Conservation (phyloP, 352 stramenopile genomes). For the Globisporangium nodosum region DNA sequence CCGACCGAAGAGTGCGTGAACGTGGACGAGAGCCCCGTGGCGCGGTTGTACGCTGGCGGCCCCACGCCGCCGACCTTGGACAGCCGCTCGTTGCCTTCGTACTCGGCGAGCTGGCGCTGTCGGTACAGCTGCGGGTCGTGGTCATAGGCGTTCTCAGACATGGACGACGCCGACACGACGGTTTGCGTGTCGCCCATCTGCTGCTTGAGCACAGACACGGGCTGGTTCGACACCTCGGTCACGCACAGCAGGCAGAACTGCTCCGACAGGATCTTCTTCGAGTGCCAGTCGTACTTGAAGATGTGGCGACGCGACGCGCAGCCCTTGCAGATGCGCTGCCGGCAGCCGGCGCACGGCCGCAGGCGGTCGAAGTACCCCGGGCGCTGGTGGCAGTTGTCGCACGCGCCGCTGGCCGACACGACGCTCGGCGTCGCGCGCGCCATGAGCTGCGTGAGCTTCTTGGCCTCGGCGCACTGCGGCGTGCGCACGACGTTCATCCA, state of each 20-base stretch:
- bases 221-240: conserved; percentile 10
- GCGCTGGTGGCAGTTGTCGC: conserved; percentile 22
- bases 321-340: conserved; percentile 36
- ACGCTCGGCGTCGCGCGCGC: conserved; percentile 7
- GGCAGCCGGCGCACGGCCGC: conserved; percentile 25
- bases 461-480: conserved; percentile 11
- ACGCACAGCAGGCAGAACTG: conserved; percentile 15
- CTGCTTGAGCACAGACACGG: neutral
- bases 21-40: conserved; percentile 6
- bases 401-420: conserved; percentile 15
- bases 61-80: neutral
- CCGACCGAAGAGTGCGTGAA: conserved; percentile 11
- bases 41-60: neutral
- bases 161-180: conserved; percentile 1
- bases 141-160: conserved; percentile 3
- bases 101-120: neutral
- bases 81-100: conserved; percentile 13
- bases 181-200: neutral
- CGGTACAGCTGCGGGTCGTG: neutral
- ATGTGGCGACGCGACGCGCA: conserved; percentile 17
- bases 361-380: conserved; percentile 24
- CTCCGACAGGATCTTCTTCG: conserved; percentile 8
- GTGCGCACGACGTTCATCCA: conserved; percentile 16
- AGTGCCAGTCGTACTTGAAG: conserved; percentile 15
- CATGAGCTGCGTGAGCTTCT: conserved; percentile 9